Evolutionary conservation across 2,329 filamentous ascomycete species (phyloP), one percentile per base, ranked within the genome.

Genomic region (Chalara sp.): DNA sequence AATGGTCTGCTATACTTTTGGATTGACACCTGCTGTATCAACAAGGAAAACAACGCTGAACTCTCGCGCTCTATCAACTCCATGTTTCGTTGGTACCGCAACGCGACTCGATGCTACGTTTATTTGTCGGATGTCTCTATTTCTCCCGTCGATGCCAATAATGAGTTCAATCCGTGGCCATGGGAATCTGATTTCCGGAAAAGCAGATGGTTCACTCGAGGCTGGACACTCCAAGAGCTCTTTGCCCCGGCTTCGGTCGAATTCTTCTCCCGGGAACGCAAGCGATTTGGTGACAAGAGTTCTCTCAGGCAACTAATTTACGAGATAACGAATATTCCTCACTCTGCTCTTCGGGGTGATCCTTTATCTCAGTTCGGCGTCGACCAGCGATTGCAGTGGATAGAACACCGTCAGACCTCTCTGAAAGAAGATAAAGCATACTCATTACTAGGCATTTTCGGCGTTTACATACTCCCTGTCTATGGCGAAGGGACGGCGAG

Each of bases 391-490:
- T 37, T 73, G 66, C 68, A 66, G 1, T 72, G 70, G 70, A 70
- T 69, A 3, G 60, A 67, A 2, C 50, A 58, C 5, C 62, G 70
- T 1, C 29, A 57, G 3, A 71, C 70, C 1, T 66, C 61, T 0
- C 54, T 67, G 3, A 11, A 41, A 0, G 72, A 75, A 46, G 72
- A 74, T 39, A 63, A 65, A 21, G 70, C 71, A 0, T 75, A 43
- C 41, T 43, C 41, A n/a, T 21, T 43, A 3, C 12, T 43, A 8
- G 41, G 21, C 5, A 28, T 43, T 12, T 29, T 43, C 41, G 21
- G 4, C 21, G 41, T 43, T 4, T 11, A n/a, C 2, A 43, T 43
- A 8, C 41, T 21, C 12, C 12, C 21, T 11, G 2, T 12, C 41
- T 51, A 43, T 28, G 41, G 30, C 21, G 31, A 46, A 32, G 30